Conservation (phyloP, 2,329 filamentous ascomycete species). For the Cryphonectria parasitica region DNA sequence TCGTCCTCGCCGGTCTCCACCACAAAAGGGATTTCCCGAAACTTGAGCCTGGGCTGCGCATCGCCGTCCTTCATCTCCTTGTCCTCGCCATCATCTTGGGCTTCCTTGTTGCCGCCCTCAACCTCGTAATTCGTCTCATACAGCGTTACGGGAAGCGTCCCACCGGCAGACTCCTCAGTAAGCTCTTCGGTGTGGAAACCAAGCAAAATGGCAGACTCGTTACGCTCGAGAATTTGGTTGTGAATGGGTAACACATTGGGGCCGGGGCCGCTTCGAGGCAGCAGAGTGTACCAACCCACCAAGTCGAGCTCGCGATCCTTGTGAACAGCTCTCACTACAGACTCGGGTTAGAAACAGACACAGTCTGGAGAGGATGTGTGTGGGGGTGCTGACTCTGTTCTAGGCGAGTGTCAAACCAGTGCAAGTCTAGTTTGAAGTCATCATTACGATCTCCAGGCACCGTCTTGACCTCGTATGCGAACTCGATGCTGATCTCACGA, state of each 20-base stretch:
- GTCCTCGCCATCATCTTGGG: conserved; percentile 60
- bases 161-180: conserved; percentile 60
- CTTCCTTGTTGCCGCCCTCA: conserved; percentile 53
- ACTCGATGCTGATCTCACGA: conserved; percentile 86
- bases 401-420: conserved; percentile 77
- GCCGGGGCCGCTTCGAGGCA: conserved; percentile 73
- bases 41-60: conserved; percentile 65
- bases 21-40: conserved; percentile 81
- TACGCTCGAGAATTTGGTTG: conserved; percentile 74
- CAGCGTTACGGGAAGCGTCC: conserved; percentile 85
- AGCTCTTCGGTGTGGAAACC: conserved; percentile 77
- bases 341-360: conserved; percentile 5
- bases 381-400: conserved; percentile 73
- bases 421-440: conserved; percentile 64
- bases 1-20: conserved; percentile 95
- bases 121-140: conserved; percentile 84
- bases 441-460: conserved; percentile 51
- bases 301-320: conserved; percentile 81
- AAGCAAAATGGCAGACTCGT: conserved; percentile 85
- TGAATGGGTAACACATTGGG: conserved; percentile 73
- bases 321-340: conserved; percentile 82
- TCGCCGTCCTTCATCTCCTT: conserved; percentile 73
- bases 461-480: conserved; percentile 82
- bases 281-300: conserved; percentile 89
- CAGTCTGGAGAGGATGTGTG: not conserved